Percentiles rank a stretch among this genome's conserved stretches.
phyloP scores from a whole-genome alignment of 495 filamentous ascomycete genomes.

The Penicillium ucsense region DNA sequence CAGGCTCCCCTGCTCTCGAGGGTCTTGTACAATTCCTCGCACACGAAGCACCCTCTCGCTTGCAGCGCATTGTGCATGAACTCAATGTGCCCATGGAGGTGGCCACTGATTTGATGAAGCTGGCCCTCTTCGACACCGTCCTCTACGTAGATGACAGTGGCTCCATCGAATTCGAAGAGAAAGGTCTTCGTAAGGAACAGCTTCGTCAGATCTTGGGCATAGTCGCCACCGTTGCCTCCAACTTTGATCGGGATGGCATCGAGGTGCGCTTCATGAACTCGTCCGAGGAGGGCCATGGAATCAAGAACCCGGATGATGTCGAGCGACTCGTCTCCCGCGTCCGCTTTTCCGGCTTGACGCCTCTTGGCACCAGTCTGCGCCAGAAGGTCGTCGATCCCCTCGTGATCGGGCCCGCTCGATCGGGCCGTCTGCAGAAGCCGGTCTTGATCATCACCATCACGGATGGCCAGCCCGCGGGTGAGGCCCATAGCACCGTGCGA shows the following conservation, averaged over 20 bases:
- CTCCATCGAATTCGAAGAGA: slow-evolving; percentile 58
- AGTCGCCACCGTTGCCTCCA: slow-evolving; percentile 53
- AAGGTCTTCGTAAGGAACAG: slow-evolving; percentile 57
- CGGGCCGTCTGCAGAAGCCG: slow-evolving; percentile 49
- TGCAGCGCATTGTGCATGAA: slow-evolving; percentile 42
- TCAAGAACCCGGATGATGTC: slow-evolving; percentile 49
- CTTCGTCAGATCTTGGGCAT: slow-evolving; percentile 51
- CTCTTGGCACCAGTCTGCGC: slow-evolving; percentile 52
- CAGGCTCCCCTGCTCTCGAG: slow-evolving; percentile 23
- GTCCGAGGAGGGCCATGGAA: slow-evolving; percentile 37
- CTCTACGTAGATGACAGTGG: slow-evolving; percentile 67
- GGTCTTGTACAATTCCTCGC: slow-evolving; percentile 26
- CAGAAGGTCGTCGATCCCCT: slow-evolving; percentile 55
- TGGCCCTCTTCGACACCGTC: slow-evolving; percentile 56
- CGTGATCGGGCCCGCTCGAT: slow-evolving; percentile 41
- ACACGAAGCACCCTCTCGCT: slow-evolving; percentile 35
- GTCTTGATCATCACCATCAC: slow-evolving; percentile 63
- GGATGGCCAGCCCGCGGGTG: slow-evolving; percentile 55
- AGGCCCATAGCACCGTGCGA: slow-evolving; percentile 37
- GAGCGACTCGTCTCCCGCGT: slow-evolving; percentile 45
- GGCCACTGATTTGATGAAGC: slow-evolving; percentile 57
- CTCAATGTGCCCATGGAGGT: slow-evolving; percentile 53
- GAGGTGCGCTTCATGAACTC: slow-evolving; percentile 65
- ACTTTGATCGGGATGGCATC: slow-evolving; percentile 64
- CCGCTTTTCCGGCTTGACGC: slow-evolving; percentile 58